phyloP scores from a whole-genome alignment of 2,329 filamentous ascomycete genomes.

The Plenodomus lindquistii region DNA sequence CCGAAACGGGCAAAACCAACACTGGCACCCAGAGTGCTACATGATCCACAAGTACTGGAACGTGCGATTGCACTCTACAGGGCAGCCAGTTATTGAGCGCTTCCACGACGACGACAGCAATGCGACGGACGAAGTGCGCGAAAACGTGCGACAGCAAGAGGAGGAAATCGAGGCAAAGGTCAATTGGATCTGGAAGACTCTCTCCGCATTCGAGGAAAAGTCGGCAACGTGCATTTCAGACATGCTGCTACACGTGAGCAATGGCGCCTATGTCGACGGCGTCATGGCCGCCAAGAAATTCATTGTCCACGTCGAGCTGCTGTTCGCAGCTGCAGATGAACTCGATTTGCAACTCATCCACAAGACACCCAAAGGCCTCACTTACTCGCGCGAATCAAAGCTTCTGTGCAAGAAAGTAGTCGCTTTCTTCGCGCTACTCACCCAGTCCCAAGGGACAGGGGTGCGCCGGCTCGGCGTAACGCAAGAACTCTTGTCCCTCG shows the following conservation, averaged over 20 bases:
- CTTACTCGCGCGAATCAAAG: constrained; percentile 95
- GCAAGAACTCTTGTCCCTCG: constrained; percentile 94
- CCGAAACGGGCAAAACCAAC: constrained; percentile 95
- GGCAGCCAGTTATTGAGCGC: constrained; percentile 44
- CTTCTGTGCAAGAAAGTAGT: constrained; percentile 99
- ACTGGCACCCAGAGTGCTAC: constrained; percentile 99
- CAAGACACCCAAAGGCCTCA: constrained; percentile 77
- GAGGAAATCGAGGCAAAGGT: constrained; percentile 98
- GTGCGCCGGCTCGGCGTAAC: constrained; percentile 91
- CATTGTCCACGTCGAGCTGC: constrained; percentile 91
- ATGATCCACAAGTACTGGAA: constrained; percentile 99
- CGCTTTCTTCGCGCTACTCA: constrained; percentile 92
- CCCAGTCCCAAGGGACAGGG: constrained; percentile 91
- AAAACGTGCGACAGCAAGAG: constrained; percentile 79
- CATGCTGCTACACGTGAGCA: constrained; percentile 98
- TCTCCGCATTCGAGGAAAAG: constrained; percentile 96
- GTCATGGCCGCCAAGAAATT: constrained; percentile 94
- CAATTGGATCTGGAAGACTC: constrained; percentile 95
- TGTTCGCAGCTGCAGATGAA: constrained; percentile 86
- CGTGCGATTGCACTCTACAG: constrained; percentile 68
- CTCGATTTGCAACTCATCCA: constrained; percentile 74
- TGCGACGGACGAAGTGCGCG: constrained; percentile 70
- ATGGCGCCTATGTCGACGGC: constrained; percentile 92
- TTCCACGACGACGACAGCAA: constrained; percentile 51
- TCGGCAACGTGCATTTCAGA: constrained; percentile 98